Evolutionary conservation across 1,284 basidiomycete genomes (phyloP).

Genomic region (Chiua sp.): DNA sequence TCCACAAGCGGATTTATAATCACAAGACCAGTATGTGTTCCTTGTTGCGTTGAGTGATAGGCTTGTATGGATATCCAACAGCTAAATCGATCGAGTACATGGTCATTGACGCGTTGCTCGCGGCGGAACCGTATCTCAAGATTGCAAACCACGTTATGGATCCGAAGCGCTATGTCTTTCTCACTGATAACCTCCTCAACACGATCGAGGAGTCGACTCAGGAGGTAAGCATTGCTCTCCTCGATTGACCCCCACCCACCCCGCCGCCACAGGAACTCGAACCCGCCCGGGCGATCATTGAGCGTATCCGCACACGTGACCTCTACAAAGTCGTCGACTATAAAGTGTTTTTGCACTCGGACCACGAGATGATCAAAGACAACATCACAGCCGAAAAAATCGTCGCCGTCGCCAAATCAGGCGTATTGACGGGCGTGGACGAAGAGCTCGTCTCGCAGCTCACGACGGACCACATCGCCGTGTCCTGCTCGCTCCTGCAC

Average conservation of each 20-base stretch:
- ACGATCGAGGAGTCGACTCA: slow-evolving; percentile 56
- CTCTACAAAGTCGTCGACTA: slow-evolving; percentile 74
- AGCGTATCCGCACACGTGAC: slow-evolving; percentile 62
- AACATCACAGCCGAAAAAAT: slow-evolving; percentile 60
- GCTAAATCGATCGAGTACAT: slow-evolving; percentile 81
- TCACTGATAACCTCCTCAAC: slow-evolving; percentile 70
- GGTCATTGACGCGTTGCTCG: slow-evolving; percentile 73
- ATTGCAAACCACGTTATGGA: slow-evolving; percentile 62
- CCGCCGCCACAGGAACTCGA: slow-evolving; percentile 56
- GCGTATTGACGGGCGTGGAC: slow-evolving; percentile 29
- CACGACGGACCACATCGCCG: slow-evolving; percentile 58
- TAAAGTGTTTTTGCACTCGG: slow-evolving; percentile 61
- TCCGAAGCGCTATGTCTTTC: slow-evolving; percentile 61
- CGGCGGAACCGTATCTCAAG: slow-evolving; percentile 65
- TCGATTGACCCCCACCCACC: too few species aligned
- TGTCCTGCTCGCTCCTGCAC: slow-evolving; percentile 67
- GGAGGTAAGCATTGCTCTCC: slow-evolving; percentile 41
- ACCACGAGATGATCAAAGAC: slow-evolving; percentile 43
- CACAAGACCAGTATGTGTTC: slow-evolving; percentile 70
- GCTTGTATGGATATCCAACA: slow-evolving; percentile 31
- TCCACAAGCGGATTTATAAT: slow-evolving; percentile 79
- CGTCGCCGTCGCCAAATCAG: slow-evolving; percentile 41
- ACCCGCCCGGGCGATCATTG: slow-evolving; percentile 61
- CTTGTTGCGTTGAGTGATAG: neutral
- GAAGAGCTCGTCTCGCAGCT: slow-evolving; percentile 43